Conservation (phyloP, 2,329 filamentous ascomycete genomes). For the Botrytis fabae region DNA sequence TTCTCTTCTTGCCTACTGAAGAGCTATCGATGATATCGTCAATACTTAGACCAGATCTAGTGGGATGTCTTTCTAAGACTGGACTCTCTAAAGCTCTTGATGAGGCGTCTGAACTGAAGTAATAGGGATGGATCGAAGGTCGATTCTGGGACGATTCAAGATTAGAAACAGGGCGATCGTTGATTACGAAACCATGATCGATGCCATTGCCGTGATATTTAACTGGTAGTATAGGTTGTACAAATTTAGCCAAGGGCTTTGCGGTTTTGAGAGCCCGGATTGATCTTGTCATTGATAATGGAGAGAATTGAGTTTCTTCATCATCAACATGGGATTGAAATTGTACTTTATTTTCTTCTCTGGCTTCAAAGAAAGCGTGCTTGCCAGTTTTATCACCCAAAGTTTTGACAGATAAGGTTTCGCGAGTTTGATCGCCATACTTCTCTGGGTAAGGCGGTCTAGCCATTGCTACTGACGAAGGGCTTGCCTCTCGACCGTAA, state of each 20-base stretch:
- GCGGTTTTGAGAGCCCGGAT: background rate
- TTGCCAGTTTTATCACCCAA: conserved; percentile 38
- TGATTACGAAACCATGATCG: background rate
- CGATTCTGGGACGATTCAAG: background rate
- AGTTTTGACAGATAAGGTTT: conserved; percentile 23
- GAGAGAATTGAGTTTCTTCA: background rate
- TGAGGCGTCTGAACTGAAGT: conserved; percentile 20
- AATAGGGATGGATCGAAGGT: conserved; percentile 15
- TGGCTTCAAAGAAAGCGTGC: conserved; percentile 38
- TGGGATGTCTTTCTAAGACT: conserved; percentile 17
- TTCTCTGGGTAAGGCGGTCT: background rate
- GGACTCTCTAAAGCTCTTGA: conserved; percentile 21
- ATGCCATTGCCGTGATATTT: background rate
- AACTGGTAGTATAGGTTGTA: background rate
- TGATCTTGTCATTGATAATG: conserved; percentile 1
- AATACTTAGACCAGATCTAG: conserved; percentile 37
- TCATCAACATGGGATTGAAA: conserved; percentile 20
- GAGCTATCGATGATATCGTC: conserved; percentile 37
- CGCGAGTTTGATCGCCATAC: background rate
- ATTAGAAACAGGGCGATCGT: background rate
- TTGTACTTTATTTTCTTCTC: conserved; percentile 38
- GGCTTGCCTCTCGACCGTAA: conserved; percentile 39
- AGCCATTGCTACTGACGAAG: conserved; percentile 44
- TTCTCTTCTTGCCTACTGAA: conserved; percentile 33
- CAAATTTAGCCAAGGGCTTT: background rate